Evolutionary conservation across 805 yeast genomes (phyloP).

Genomic region (Ogataea corticis): DNA sequence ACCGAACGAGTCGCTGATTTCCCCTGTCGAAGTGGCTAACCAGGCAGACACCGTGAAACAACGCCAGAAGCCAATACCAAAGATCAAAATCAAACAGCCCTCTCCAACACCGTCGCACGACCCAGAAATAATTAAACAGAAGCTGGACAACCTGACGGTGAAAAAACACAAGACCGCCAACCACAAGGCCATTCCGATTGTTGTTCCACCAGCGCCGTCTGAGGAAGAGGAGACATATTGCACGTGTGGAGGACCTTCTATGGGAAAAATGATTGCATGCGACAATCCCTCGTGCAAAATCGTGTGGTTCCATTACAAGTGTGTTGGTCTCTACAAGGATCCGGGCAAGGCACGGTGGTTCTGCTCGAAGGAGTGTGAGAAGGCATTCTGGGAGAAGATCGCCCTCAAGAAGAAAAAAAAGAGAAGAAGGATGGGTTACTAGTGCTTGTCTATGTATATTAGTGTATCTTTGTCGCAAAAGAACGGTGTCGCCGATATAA

Average conservation of each 20-base stretch:
- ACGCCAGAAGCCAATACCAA: neutral
- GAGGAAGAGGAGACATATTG: conserved; percentile 40
- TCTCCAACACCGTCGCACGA: neutral
- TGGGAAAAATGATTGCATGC: conserved; percentile 95
- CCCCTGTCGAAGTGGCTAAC: neutral
- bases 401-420: conserved; percentile 20
- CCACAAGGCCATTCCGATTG: conserved; percentile 9
- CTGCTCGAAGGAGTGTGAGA: conserved; percentile 72
- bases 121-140: conserved; percentile 2
- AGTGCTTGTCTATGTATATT: neutral
- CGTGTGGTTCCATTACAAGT: conserved; percentile 96
- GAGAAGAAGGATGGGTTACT: conserved; percentile 19
- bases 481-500: no score
- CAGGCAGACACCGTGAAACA: neutral
- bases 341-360: conserved; percentile 84
- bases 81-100: conserved; percentile 3
- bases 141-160: conserved; percentile 3
- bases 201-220: conserved; percentile 16
- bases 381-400: conserved; percentile 14
- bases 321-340: conserved; percentile 86
- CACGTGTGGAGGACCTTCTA: conserved; percentile 52
- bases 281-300: conserved; percentile 84
- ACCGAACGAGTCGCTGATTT: neutral
- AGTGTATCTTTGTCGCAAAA: neutral
- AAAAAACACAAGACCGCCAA: conserved; percentile 2